A percentile compares a stretch with the other conserved stretches of the same genome.
Evolutionary conservation across 2,329 filamentous ascomycete genomes (phyloP).

Genomic region (Aspergillus floridensis): DNA sequence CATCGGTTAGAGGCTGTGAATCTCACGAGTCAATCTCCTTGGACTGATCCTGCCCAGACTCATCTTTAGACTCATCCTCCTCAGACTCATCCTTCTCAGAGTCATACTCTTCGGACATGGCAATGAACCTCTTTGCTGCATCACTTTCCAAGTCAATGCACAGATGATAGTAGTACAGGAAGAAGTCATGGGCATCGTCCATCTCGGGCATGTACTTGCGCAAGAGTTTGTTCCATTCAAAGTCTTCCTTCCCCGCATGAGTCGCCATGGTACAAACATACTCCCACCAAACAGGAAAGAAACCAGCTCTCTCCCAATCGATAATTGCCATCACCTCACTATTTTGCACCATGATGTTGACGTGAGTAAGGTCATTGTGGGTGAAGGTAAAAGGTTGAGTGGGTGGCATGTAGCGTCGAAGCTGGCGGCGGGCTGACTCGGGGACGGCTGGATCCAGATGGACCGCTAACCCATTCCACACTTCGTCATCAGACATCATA

Average conservation of each 20-base stretch:
- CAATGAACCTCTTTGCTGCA: too few species aligned
- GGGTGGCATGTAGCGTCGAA: conserved; percentile 19
- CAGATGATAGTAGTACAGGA: not conserved
- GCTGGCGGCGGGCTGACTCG: not conserved
- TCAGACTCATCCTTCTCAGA: too few species aligned
- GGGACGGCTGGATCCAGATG: conserved; percentile 6
- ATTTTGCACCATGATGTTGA: conserved; percentile 42
- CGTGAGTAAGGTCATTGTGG: conserved; percentile 37
- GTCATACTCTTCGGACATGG: too few species aligned
- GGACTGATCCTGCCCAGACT: too few species aligned
- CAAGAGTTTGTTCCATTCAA: not conserved
- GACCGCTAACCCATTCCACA: conserved; percentile 14
- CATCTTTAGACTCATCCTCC: too few species aligned
- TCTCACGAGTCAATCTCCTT: too few species aligned
- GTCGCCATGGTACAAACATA: conserved; percentile 16
- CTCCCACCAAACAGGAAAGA: conserved; percentile 43
- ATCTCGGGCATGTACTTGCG: not conserved
- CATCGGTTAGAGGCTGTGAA: too few species aligned
- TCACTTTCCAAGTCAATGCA: not conserved
- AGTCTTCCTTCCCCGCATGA: not conserved
- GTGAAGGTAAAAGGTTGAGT: conserved; percentile 39
- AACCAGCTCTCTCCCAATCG: conserved; percentile 41
- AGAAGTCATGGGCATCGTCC: not conserved
- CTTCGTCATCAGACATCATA: conserved; percentile 10
- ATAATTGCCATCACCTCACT: conserved; percentile 30